Evolutionary conservation across 2,329 filamentous ascomycete genomes (phyloP).

Genomic region (Aspergillus carbonarius): DNA sequence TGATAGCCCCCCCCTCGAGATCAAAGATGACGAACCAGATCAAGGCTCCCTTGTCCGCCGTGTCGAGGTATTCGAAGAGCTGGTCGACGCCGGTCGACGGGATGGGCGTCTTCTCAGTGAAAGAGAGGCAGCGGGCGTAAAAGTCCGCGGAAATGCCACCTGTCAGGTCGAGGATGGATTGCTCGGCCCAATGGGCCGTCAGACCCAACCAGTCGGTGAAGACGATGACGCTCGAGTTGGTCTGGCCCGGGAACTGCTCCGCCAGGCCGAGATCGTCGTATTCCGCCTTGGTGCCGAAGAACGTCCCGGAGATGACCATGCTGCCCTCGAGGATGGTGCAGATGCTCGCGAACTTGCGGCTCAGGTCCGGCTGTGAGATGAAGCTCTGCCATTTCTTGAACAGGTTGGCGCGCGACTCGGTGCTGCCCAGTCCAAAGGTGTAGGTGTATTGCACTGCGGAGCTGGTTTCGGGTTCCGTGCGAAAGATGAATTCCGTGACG

Average conservation of each 20-base stretch:
- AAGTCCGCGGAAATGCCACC: conserved; percentile 52
- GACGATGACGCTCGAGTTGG: conserved; percentile 21
- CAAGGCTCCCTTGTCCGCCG: conserved; percentile 50
- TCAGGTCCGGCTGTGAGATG: conserved; percentile 54
- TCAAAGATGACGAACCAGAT: conserved; percentile 65
- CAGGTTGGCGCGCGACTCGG: conserved; percentile 49
- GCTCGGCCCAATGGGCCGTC: conserved; percentile 26
- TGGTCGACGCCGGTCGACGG: conserved; percentile 46
- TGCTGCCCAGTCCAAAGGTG: conserved; percentile 49
- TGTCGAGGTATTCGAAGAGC: conserved; percentile 57
- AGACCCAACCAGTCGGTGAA: conserved; percentile 32
- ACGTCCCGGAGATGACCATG: conserved; percentile 60
- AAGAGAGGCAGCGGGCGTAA: conserved; percentile 57
- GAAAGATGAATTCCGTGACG: conserved; percentile 40
- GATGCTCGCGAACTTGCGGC: conserved; percentile 58
- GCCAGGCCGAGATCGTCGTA: conserved; percentile 45
- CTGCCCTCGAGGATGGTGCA: conserved; percentile 57
- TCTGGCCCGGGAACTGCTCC: conserved; percentile 23
- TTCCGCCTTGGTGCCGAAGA: conserved; percentile 60
- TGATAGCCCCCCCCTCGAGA: conserved; percentile 59
- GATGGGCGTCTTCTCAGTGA: conserved; percentile 52
- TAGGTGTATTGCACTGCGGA: conserved; percentile 60
- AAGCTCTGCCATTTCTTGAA: conserved; percentile 61
- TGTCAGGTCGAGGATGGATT: conserved; percentile 23
- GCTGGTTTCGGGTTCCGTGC: conserved; percentile 37